Conservation (phyloP, 352 stramenopile species). For the Globisporangium radiosum region DNA sequence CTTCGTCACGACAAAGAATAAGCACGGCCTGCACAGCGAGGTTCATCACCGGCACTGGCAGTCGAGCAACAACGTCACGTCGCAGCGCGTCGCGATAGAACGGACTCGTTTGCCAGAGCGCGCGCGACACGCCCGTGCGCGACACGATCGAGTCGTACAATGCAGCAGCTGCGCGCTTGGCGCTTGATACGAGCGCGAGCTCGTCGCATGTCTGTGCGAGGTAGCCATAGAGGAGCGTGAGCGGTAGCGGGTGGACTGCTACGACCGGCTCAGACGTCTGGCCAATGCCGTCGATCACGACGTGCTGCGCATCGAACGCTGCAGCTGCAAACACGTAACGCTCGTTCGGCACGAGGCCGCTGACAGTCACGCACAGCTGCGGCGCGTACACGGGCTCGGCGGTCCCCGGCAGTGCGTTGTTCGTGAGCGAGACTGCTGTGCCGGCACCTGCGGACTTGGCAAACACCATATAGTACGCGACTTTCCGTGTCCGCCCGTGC, state of each 20-base stretch:
- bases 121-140: conserved; percentile 14
- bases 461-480: conserved; percentile 77
- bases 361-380: conserved; percentile 29
- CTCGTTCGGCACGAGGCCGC: conserved; percentile 52
- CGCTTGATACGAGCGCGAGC: conserved; percentile 18
- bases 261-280: conserved; percentile 54
- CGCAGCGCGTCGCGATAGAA: conserved; percentile 62
- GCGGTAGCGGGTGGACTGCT: conserved; percentile 55
- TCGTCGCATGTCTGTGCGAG: conserved; percentile 49
- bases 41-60: conserved; percentile 46
- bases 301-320: conserved; percentile 55
- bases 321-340: conserved; percentile 82
- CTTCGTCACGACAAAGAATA: conserved; percentile 48
- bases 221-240: conserved; percentile 66
- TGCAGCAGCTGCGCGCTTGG: conserved; percentile 30
- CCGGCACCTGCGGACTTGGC: conserved; percentile 60
- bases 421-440: conserved; percentile 75
- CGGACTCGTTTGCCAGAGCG: conserved; percentile 45
- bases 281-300: conserved; percentile 65
- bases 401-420: conserved; percentile 53
- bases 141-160: conserved; percentile 51
- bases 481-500: conserved; percentile 17
- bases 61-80: conserved; percentile 30
- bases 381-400: conserved; percentile 35
- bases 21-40: conserved; percentile 41